A percentile compares a stretch with the other conserved stretches of the same genome.
These are phyloP conservation scores for Gossypium schwendimanii DNA, from an alignment of 441 rosid genomes.

Conservation along the genomic window DNA sequence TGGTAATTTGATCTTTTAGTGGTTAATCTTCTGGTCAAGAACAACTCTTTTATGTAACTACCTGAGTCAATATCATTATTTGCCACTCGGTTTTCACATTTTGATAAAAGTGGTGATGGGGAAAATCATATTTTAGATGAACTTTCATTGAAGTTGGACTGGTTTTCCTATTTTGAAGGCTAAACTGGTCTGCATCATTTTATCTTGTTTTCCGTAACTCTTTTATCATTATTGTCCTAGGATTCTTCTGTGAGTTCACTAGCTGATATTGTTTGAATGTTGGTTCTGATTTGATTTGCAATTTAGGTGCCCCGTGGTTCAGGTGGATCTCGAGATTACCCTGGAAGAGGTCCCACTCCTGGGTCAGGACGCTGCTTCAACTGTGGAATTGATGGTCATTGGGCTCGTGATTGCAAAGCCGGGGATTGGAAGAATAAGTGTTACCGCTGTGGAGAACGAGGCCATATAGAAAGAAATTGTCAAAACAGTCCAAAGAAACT, in stretches of 20 bases:
- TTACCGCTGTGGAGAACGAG: conserved; percentile 71
- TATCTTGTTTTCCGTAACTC: background rate
- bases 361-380: conserved; percentile 70
- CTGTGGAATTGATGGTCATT: conserved; percentile 69
- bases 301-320: conserved; percentile 59
- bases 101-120: background rate
- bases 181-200: background rate
- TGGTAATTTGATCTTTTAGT: background rate
- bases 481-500: conserved; percentile 66
- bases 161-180: background rate
- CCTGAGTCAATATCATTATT: background rate
- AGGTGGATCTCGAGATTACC: conserved; percentile 49
- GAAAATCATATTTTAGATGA: background rate
- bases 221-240: background rate
- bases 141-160: background rate
- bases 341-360: conserved; percentile 67
- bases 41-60: background rate
- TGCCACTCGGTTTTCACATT: background rate
- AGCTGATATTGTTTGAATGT: background rate
- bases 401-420: conserved; percentile 77
- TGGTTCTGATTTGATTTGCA: background rate
- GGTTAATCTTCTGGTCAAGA: background rate
- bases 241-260: background rate
- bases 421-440: conserved; percentile 82
- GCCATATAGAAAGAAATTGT: conserved; percentile 69